Base-by-base conservation (phyloP, 805 yeast genomes). In the Candida khao-thaluensis region DNA sequence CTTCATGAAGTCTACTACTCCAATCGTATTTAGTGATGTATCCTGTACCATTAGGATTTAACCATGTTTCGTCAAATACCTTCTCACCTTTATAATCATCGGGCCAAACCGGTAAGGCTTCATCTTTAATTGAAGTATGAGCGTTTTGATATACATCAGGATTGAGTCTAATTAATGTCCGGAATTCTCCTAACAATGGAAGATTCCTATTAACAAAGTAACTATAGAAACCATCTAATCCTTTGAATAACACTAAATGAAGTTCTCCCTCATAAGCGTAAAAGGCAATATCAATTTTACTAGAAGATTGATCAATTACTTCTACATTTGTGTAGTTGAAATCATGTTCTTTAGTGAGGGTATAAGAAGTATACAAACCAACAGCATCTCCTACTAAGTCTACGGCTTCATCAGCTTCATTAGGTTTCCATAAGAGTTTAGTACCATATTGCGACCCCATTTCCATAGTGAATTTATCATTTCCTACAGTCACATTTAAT, bases 11-110 rank as follows among this genome's bases (percentile, higher is more conserved):
- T 25, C 46, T 35, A 9, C 40, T 32, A 29, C 46, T 42, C 43
- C 43, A 39, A 14, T 42, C 45, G 12, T 42, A 42, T 18, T 42
- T 42, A 8, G 46, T 42, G 14, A 42, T 42, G 14, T 39, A 42
- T 12, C 26, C 26, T 7, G n/a, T 18, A 17, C 21, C 21, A 25
- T 30, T 26, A 4, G 3, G n/a, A 5, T 2, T 7, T 16, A 28
- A n/a, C 43, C 43, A 40, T n/a, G 43, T 40, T 26, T 40, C 43
- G 16, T 40, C 43, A 25, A 40, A 40, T 4, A 40, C 33, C 22
- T 40, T 30, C 10, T 30, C 21, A 9, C 36, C 36, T 27, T 30
- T 15, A 27, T 20, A 40, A 23, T 40, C 43, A 14, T 40, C 41
- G 5, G 43, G 43, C 41, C 40, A 40, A 18, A 21, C 12, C 3